Conservation (phyloP, 805 yeast genomes). For the Candida peoriensis region DNA sequence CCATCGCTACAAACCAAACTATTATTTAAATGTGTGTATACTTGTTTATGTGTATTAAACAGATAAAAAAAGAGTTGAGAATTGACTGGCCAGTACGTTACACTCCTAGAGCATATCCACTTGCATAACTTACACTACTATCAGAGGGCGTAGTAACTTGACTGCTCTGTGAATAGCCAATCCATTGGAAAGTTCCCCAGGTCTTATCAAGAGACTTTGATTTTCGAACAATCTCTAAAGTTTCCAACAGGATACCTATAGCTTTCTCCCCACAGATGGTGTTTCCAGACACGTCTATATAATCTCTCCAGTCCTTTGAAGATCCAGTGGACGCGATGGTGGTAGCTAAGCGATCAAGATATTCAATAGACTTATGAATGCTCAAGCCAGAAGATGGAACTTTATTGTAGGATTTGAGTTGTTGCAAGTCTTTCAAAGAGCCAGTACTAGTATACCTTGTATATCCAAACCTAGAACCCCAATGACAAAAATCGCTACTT, state of each 20-base stretch:
- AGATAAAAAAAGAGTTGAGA: too few species aligned
- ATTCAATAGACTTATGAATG: constrained; percentile 69
- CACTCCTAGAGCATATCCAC: constrained; percentile 59
- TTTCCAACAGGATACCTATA: constrained; percentile 53
- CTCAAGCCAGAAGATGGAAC: constrained; percentile 27
- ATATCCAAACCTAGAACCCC: constrained; percentile 72
- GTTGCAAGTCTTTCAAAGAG: constrained; percentile 13
- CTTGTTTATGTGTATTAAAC: too few species aligned
- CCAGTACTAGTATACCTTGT: constrained; percentile 38
- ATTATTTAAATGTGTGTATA: too few species aligned
- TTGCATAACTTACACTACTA: constrained; percentile 88
- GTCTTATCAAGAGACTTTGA: constrained; percentile 10
- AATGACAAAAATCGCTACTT: constrained; percentile 92
- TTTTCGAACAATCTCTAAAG: constrained; percentile 37
- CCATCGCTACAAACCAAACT: too few species aligned
- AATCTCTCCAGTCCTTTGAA: constrained; percentile 56
- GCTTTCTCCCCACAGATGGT: constrained; percentile 95
- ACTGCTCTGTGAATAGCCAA: constrained; percentile 76
- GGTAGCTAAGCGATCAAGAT: constrained; percentile 71
- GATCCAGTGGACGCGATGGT: constrained; percentile 51
- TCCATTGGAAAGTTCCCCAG: constrained; percentile 53
- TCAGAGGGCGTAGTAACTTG: constrained; percentile 43
- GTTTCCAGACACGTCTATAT: constrained; percentile 68
- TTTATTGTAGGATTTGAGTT: constrained; percentile 6
- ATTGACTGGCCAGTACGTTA: too few species aligned